Conservation (phyloP, 2,329 filamentous ascomycete species). For the Atkinsonella hypoxylon region DNA sequence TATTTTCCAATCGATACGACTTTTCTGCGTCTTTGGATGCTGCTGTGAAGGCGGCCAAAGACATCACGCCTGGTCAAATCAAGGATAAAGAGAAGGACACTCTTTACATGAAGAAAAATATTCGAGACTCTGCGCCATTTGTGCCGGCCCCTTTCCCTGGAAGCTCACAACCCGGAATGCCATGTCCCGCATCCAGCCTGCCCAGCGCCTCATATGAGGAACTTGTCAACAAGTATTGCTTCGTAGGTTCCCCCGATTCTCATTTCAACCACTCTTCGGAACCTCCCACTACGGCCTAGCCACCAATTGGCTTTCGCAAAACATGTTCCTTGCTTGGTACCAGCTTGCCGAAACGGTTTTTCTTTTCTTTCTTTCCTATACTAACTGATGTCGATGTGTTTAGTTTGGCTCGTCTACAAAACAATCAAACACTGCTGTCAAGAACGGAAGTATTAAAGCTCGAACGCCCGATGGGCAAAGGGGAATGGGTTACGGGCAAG, state of each 20-base stretch:
- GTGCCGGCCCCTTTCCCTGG: background rate
- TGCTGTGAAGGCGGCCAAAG: conserved; percentile 65
- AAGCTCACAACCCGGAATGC: conserved; percentile 13
- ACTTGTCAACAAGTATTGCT: conserved; percentile 97
- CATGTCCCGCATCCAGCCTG: conserved; percentile 32
- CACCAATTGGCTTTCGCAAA: background rate
- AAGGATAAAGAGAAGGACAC: conserved; percentile 41
- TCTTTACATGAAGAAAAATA: conserved; percentile 42
- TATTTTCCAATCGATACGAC: conserved; percentile 89
- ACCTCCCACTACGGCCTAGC: conserved; percentile 9
- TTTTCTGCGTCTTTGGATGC: conserved; percentile 85
- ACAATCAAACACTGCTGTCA: conserved; percentile 38
- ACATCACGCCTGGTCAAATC: conserved; percentile 29
- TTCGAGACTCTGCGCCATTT: conserved; percentile 15
- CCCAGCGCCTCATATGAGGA: conserved; percentile 90
- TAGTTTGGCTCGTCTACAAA: conserved; percentile 47
- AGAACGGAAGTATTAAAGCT: conserved; percentile 33
- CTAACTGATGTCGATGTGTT: conserved; percentile 24
- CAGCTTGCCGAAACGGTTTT: background rate
- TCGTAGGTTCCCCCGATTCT: conserved; percentile 65
- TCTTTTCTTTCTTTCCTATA: conserved; percentile 22
- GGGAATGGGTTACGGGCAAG: background rate
- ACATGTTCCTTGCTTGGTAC: background rate
- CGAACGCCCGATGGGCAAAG: conserved; percentile 24
- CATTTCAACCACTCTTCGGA: conserved; percentile 16